These are phyloP conservation scores for Zhuliangozyma blackwelliae DNA, from an alignment of 1,139 yeast genomes.

Conservation along the genomic window DNA sequence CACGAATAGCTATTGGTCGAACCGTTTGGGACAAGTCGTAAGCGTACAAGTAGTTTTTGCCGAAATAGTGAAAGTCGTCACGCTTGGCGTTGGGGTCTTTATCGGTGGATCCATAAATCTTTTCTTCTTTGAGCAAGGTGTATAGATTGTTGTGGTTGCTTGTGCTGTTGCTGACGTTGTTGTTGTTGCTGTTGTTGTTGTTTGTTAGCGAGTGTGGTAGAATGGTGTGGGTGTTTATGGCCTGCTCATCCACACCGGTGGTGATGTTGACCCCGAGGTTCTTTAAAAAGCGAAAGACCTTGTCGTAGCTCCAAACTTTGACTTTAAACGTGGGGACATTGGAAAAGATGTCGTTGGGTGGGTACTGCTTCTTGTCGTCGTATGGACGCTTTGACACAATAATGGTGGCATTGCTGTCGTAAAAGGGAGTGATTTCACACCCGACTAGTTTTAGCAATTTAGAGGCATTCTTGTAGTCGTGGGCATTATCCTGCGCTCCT, in stretches of 20 bases:
- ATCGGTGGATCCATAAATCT: slow-evolving; percentile 81
- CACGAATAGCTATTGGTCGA: slow-evolving; percentile 79
- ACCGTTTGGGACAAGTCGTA: slow-evolving; percentile 78
- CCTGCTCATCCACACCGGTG: slow-evolving; percentile 14
- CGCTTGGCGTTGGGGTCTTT: slow-evolving; percentile 82
- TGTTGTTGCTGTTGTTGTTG: slow-evolving; percentile 5
- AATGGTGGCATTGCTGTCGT: slow-evolving; percentile 74
- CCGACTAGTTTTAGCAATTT: slow-evolving; percentile 56
- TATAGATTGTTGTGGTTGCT: slow-evolving; percentile 41
- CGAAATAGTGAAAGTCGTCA: slow-evolving; percentile 81
- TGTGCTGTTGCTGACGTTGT: neutral
- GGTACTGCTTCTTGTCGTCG: slow-evolving; percentile 20
- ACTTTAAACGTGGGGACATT: slow-evolving; percentile 58
- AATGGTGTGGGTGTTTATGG: slow-evolving; percentile 7
- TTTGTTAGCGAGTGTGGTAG: slow-evolving; percentile 7
- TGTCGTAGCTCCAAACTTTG: slow-evolving; percentile 87
- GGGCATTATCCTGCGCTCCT: slow-evolving; percentile 47
- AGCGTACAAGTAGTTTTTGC: slow-evolving; percentile 60
- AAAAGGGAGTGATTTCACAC: slow-evolving; percentile 67
- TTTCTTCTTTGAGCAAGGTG: slow-evolving; percentile 75
- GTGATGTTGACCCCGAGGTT: slow-evolving; percentile 52
- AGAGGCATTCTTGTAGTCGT: slow-evolving; percentile 52
- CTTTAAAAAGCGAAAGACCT: slow-evolving; percentile 73
- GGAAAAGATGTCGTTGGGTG: slow-evolving; percentile 59
- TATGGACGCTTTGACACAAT: slow-evolving; percentile 62